Evolutionary conservation across 768 basidiomycete species (phyloP).

Genomic region (Naematelia aurantialba): DNA sequence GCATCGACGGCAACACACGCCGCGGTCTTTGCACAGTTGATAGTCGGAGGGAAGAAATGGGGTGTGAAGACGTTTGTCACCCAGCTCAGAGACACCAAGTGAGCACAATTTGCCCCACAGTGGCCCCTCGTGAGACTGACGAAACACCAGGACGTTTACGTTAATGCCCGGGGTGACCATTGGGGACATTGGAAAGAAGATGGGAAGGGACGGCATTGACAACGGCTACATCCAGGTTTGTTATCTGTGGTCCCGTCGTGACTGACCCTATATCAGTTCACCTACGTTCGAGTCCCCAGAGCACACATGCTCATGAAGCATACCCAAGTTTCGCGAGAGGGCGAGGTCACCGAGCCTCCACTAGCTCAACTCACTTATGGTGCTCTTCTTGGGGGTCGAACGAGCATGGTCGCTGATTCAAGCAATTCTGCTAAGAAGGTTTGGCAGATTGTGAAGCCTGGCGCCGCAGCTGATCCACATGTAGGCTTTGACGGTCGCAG

Average conservation of each 20-base stretch:
- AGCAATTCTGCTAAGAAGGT: conserved; percentile 52
- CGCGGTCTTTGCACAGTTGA: conserved; percentile 53
- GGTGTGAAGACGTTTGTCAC: conserved; percentile 55
- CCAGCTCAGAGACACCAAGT: conserved; percentile 51
- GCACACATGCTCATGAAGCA: conserved; percentile 55
- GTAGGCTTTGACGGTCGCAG: conserved; percentile 52
- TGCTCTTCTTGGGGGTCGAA: conserved; percentile 52
- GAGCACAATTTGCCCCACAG: conserved; percentile 7
- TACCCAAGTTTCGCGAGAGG: conserved; percentile 52
- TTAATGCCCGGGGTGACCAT: conserved; percentile 53
- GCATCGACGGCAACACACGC: conserved; percentile 54
- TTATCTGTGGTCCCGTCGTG: background rate
- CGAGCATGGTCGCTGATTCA: conserved; percentile 52
- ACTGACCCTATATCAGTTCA: conserved; percentile 48
- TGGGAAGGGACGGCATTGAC: conserved; percentile 53
- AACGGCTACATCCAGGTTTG: conserved; percentile 50
- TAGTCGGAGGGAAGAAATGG: conserved; percentile 51
- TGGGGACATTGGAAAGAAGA: conserved; percentile 55
- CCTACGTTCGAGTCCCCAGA: conserved; percentile 53
- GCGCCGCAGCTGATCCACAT: conserved; percentile 1
- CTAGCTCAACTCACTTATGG: conserved; percentile 54
- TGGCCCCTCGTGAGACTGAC: background rate
- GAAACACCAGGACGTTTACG: conserved; percentile 50
- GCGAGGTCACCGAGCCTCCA: conserved; percentile 52
- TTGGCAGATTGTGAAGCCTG: background rate